These are phyloP conservation scores for Corynespora cassiicola DNA, from an alignment of 2,329 filamentous ascomycete species.

Conservation along the genomic window DNA sequence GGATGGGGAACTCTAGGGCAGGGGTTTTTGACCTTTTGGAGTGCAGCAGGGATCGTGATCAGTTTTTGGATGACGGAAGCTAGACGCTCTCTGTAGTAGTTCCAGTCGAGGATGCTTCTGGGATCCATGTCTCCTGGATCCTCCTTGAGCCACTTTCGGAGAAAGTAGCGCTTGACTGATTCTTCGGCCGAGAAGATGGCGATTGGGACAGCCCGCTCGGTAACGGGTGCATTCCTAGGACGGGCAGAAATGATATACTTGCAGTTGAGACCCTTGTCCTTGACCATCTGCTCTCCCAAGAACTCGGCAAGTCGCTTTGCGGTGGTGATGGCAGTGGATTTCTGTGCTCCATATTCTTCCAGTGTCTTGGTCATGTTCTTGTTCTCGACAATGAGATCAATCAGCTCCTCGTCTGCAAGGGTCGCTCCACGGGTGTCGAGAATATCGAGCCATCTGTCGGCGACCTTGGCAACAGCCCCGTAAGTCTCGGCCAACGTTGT, in stretches of 20 bases:
- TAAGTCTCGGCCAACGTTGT: slow-evolving; percentile 89
- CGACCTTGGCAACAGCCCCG: slow-evolving; percentile 87
- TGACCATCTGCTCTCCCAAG: slow-evolving; percentile 97
- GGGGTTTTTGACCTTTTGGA: slow-evolving; percentile 94
- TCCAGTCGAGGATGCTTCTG: slow-evolving; percentile 89
- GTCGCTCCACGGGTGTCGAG: slow-evolving; percentile 87
- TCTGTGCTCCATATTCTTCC: slow-evolving; percentile 93
- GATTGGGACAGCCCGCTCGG: slow-evolving; percentile 90
- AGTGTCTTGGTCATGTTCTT: slow-evolving; percentile 97
- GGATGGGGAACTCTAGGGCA: slow-evolving; percentile 93
- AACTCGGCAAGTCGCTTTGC: slow-evolving; percentile 95
- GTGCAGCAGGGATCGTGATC: slow-evolving; percentile 95
- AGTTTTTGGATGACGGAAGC: slow-evolving; percentile 98
- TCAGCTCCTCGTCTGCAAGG: slow-evolving; percentile 93
- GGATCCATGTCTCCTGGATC: slow-evolving; percentile 92
- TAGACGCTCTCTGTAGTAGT: slow-evolving; percentile 94
- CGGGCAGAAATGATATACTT: slow-evolving; percentile 97
- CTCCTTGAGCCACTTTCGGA: slow-evolving; percentile 95
- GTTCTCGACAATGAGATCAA: slow-evolving; percentile 99
- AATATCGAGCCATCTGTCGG: slow-evolving; percentile 96
- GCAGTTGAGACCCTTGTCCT: slow-evolving; percentile 98
- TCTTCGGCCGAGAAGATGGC: slow-evolving; percentile 97
- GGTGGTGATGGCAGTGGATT: slow-evolving; percentile 99
- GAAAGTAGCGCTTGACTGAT: slow-evolving; percentile 82
- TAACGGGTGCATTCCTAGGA: slow-evolving; percentile 89